phyloP scores from a whole-genome alignment of 2,329 filamentous ascomycete genomes.

The Didymella pinodella region DNA sequence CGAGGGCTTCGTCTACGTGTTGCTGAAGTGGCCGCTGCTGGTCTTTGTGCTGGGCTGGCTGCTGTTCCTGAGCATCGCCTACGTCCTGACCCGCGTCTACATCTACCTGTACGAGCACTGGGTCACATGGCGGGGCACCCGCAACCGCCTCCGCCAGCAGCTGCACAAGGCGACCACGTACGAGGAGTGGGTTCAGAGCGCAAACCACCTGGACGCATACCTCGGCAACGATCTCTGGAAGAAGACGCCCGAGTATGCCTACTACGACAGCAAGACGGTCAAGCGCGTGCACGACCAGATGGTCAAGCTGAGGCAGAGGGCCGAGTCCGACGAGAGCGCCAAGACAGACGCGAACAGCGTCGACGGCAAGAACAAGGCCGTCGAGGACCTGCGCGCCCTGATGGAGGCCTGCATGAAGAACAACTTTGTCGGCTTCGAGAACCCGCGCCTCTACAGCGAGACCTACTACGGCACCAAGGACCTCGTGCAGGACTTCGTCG shows the following conservation, averaged over 20 bases:
- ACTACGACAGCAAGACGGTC: constrained; percentile 90
- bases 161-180: constrained; percentile 79
- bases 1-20: constrained; percentile 87
- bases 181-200: constrained; percentile 81
- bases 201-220: constrained; percentile 79
- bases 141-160: constrained; percentile 73
- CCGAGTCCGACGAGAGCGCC: constrained; percentile 64
- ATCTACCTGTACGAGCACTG: constrained; percentile 93
- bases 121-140: constrained; percentile 84
- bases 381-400: constrained; percentile 79
- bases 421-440: constrained; percentile 96
- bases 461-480: constrained; percentile 99
- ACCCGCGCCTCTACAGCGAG: constrained; percentile 92
- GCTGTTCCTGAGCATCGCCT: constrained; percentile 72
- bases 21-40: constrained; percentile 93
- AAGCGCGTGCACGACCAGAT: constrained; percentile 79
- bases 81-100: constrained; percentile 84
- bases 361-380: constrained; percentile 56
- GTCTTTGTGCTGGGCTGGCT: constrained; percentile 84
- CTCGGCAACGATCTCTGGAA: constrained; percentile 84
- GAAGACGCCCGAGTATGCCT: constrained; percentile 72
- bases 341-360: constrained; percentile 21
- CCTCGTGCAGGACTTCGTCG: constrained; percentile 86
- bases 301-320: constrained; percentile 63
- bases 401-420: constrained; percentile 95